Percentiles rank a stretch among this genome's conserved stretches.
Evolutionary conservation across 257 asterid species (phyloP).

Genomic region (Voacanga thouarsii): DNA sequence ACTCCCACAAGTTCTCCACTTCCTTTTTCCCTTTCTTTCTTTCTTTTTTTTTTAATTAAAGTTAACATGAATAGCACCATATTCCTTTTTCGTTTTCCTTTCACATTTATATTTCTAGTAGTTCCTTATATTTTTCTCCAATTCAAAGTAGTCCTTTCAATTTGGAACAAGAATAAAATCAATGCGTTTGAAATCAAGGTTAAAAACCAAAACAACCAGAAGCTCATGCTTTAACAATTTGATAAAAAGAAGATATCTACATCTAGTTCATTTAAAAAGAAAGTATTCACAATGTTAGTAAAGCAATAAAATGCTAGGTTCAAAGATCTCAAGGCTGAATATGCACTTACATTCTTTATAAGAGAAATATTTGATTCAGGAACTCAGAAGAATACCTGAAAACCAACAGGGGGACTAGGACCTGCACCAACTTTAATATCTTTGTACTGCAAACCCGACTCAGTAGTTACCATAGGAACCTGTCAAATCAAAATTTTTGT

Average conservation of each 20-base stretch:
- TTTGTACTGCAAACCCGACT: constrained; percentile 92
- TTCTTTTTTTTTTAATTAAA: neutral
- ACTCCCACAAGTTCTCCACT: neutral
- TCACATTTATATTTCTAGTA: neutral
- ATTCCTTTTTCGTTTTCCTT: neutral
- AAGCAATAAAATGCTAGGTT: neutral
- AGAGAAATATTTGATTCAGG: neutral
- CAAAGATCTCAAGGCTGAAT: neutral
- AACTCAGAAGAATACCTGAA: constrained; percentile 56
- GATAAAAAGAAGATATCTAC: neutral
- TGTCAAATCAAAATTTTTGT: constrained; percentile 24
- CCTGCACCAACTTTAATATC: constrained; percentile 86
- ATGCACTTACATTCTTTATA: neutral
- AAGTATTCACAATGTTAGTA: neutral
- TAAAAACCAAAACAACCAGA: neutral
- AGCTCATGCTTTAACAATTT: neutral
- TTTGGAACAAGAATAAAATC: neutral
- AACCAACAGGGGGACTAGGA: constrained; percentile 95
- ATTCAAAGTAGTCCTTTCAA: neutral
- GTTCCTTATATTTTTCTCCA: neutral
- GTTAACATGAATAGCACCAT: neutral
- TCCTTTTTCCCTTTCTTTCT: no score
- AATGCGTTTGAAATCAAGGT: neutral
- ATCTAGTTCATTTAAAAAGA: neutral
- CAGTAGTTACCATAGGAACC: constrained; percentile 86